Base-by-base conservation (phyloP, 202 grass and related monocot species). In the Schoenoplectus tabernaemontani region DNA sequence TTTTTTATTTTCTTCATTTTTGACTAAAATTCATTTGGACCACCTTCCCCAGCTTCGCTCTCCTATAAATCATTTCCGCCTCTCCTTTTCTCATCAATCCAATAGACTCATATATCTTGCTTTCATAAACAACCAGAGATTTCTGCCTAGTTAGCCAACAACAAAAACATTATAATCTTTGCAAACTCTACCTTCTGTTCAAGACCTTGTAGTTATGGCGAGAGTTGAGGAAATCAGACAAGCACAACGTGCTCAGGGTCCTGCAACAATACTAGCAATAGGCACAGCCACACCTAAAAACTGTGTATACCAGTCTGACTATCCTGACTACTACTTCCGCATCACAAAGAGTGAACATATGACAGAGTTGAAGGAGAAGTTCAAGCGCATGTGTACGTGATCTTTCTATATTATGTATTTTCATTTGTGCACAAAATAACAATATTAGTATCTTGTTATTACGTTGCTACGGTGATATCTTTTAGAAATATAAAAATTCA, bases 281-380 rank as follows among this genome's bases (percentile, higher is more conserved):
- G 85, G 85, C 59, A 87, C 85, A 1, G 85, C 85, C n/a, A 87
- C 80, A 13, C 85, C 85, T 10, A 16, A 61, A 5, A 48, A 57
- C 61, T 79, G 38, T 7, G 41, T 87, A 13, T 64, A 17, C n/a
- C 80, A 87, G 38, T 72, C 51, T 0, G 73, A 73, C 10, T 87
- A 78, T 19, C 73, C 85, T 0, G 81, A 87, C 51, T 87, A 87
- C 73, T 87, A 79, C 26, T 87, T 87, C 39, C 71, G 51, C 9
- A 39, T 87, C 51, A 83, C 85, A 0, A 87, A 73, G 62, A 87
- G 47, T 46, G 85, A 87, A 17, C 73, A 87, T 39, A 79, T 87
- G 65, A 78, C 51, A 26, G 80, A 83, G 0, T 53, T 87, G 19
- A 87, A 87, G 72, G 85, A 60, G 37, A 87, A 77, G 75, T 71